phyloP scores from a whole-genome alignment of 2,329 filamentous ascomycete species.

The Paecilomyces niveus region DNA sequence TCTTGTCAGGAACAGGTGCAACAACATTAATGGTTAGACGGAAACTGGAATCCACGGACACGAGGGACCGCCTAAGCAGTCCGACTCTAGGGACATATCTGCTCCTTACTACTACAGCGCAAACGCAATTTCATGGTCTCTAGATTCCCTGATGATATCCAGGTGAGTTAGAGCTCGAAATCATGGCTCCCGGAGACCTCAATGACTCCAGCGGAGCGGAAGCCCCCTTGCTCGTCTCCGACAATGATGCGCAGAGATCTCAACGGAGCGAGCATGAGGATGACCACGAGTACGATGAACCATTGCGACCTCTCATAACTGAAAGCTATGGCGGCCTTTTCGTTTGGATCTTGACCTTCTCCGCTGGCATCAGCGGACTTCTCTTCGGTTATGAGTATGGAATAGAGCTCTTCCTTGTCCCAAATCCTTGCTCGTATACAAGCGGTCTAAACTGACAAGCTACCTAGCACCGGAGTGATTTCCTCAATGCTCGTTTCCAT shows the following conservation, averaged over 20 bases:
- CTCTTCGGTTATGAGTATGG: conserved; percentile 56
- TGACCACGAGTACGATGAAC: conserved; percentile 8
- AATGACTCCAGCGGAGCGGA: conserved; percentile 14
- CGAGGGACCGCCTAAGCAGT: not conserved
- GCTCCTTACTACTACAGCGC: not conserved
- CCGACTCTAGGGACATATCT: not conserved
- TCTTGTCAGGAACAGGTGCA: not conserved
- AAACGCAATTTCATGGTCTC: not conserved
- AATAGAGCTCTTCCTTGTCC: not conserved
- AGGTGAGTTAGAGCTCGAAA: conserved; percentile 6
- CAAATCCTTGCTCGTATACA: not conserved
- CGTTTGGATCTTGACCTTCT: conserved; percentile 50
- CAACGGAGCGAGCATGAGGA: not conserved
- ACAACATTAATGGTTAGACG: not conserved
- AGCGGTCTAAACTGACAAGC: not conserved
- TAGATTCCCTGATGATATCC: not conserved
- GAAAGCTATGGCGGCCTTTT: conserved; percentile 33
- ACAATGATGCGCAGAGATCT: conserved; percentile 3
- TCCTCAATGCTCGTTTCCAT: conserved; percentile 54
- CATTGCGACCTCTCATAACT: conserved; percentile 6
- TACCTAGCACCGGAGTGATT: conserved; percentile 51
- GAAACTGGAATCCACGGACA: not conserved
- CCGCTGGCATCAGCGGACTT: conserved; percentile 51
- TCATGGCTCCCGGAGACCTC: conserved; percentile 20
- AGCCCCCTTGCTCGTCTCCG: conserved; percentile 23